Conservation (phyloP, 176 grass and related monocot genomes). For the Eleusine indica region DNA sequence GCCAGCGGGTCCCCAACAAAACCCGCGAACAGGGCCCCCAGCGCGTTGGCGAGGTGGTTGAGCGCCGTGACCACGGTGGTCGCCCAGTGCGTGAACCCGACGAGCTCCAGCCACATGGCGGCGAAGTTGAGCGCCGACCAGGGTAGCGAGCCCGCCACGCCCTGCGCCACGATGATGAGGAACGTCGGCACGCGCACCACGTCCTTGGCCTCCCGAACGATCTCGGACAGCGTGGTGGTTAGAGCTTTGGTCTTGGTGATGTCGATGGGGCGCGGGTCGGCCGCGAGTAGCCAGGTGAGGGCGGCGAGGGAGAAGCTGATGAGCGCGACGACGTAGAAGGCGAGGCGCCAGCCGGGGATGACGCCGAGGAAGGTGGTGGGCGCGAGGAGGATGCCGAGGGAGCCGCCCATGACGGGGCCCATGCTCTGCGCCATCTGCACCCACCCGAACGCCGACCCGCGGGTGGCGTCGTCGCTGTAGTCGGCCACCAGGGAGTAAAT, state of each 20-base stretch:
- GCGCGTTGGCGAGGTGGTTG: slow-evolving; percentile 16
- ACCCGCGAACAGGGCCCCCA: slow-evolving; percentile 47
- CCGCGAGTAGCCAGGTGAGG: slow-evolving; percentile 4
- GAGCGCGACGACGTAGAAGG: background rate
- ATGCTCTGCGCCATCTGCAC: slow-evolving; percentile 25
- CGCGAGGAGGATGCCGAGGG: slow-evolving; percentile 25
- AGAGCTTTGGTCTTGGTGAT: background rate
- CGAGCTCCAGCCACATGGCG: slow-evolving; percentile 58
- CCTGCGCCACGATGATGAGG: slow-evolving; percentile 55
- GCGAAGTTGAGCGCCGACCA: slow-evolving; percentile 48
- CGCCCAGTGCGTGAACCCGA: slow-evolving; percentile 51
- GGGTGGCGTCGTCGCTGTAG: slow-evolving; percentile 39
- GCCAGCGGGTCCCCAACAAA: slow-evolving; percentile 35
- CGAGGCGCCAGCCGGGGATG: background rate
- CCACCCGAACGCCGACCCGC: slow-evolving; percentile 45
- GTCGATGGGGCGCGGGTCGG: background rate
- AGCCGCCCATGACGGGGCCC: slow-evolving; percentile 31
- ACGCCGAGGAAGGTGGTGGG: slow-evolving; percentile 21
- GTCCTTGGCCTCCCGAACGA: slow-evolving; percentile 37
- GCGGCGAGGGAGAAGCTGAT: background rate
- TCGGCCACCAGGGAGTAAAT: slow-evolving; percentile 45
- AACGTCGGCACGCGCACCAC: slow-evolving; percentile 47
- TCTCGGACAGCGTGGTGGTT: background rate
- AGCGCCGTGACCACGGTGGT: slow-evolving; percentile 28
- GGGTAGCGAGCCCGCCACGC: slow-evolving; percentile 41